Conservation (phyloP, 345 rosid species). For the Arabidopsis thaliana region DNA sequence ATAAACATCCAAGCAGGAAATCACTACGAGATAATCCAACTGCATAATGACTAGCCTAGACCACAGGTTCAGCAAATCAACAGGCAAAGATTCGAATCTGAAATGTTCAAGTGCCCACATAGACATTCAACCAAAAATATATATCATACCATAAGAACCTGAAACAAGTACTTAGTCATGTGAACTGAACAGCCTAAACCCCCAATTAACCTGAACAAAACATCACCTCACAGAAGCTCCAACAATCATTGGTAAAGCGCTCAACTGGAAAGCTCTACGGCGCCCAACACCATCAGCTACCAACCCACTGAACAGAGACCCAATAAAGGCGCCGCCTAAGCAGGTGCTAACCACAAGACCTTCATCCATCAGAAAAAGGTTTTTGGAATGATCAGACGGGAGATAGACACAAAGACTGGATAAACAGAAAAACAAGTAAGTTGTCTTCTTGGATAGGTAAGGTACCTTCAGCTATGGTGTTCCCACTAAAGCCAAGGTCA, state of each 20-base stretch:
- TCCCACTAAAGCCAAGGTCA: constrained; percentile 88
- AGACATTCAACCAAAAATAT: constrained; percentile 3
- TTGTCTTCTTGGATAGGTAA: background rate
- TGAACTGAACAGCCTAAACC: constrained; percentile 13
- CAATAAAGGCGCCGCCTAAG: constrained; percentile 89
- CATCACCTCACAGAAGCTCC: constrained; percentile 86
- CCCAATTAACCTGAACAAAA: background rate
- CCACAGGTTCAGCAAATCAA: constrained; percentile 3
- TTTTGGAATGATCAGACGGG: constrained; percentile 31
- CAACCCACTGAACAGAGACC: constrained; percentile 87
- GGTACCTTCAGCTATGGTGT: constrained; percentile 86
- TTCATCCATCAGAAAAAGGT: constrained; percentile 52
- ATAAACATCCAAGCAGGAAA: constrained; percentile 6
- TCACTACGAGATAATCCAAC: background rate
- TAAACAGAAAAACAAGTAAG: constrained; percentile 26
- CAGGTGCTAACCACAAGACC: constrained; percentile 95
- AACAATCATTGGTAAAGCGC: constrained; percentile 85
- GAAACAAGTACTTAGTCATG: constrained; percentile 21
- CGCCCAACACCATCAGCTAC: constrained; percentile 94
- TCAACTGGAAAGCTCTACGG: constrained; percentile 87
- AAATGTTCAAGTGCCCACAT: constrained; percentile 21
- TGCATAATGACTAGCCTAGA: constrained; percentile 25
- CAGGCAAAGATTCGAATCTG: constrained; percentile 1
- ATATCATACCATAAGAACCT: background rate
- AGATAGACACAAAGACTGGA: constrained; percentile 16